Evolutionary conservation across 2,329 filamentous ascomycete genomes (phyloP).

Genomic region (Cercospora sp.): DNA sequence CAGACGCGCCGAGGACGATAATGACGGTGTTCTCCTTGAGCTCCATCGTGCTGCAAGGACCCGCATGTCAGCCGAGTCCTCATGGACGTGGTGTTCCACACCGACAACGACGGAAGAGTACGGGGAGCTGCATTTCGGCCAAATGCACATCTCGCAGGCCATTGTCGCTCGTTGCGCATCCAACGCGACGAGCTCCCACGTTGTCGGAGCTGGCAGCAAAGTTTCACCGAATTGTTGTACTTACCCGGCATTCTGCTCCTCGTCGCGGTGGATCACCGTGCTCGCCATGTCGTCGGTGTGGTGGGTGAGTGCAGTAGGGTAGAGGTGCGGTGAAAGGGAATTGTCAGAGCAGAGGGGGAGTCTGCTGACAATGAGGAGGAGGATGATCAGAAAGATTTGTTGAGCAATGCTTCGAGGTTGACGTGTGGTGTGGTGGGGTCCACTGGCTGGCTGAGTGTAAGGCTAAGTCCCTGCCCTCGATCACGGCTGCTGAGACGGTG

Average conservation of each 20-base stretch:
- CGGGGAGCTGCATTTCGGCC: conserved; percentile 1
- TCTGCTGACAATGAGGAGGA: conserved; percentile 6
- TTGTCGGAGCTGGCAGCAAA: conserved; percentile 5
- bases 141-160: neutral
- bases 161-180: neutral
- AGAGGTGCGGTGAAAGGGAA: neutral
- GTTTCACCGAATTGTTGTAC: conserved; percentile 27
- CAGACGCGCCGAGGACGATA: conserved; percentile 92
- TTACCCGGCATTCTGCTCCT: conserved; percentile 50
- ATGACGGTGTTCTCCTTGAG: conserved; percentile 98
- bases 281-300: conserved; percentile 44
- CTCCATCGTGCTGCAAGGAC: conserved; percentile 70
- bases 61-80: conserved; percentile 23
- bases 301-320: neutral
- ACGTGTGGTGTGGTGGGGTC: conserved; percentile 5
- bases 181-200: neutral
- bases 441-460: conserved; percentile 1
- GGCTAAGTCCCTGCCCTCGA: conserved; percentile 1
- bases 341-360: conserved; percentile 6
- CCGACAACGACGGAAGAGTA: neutral
- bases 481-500: conserved; percentile 8
- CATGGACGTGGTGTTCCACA: neutral
- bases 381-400: conserved; percentile 12
- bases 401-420: conserved; percentile 10
- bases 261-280: conserved; percentile 51